Base-by-base conservation (phyloP, 1,284 basidiomycete genomes). In the Abortiporus biennis region DNA sequence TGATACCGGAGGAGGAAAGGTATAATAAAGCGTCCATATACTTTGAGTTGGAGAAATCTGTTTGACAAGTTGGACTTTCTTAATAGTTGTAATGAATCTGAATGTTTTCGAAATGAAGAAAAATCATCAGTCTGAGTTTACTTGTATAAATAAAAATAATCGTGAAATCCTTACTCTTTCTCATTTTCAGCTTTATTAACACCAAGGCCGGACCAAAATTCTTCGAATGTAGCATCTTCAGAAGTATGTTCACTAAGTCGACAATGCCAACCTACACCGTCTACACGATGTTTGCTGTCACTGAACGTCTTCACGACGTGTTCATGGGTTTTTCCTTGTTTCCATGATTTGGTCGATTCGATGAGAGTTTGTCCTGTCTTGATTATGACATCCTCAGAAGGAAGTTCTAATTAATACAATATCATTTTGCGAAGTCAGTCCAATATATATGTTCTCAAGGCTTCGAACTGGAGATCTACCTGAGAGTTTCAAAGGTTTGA, bases 21-120 rank as follows among this genome's bases (percentile, higher is more conserved):
- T 80, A 61, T 89, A 89, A 56, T 78, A 76, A 45, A 84, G 52
- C 0, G 80, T 74, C 85, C 84, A 88, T 44, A 88, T 78, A 17
- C 70, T 65, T 42, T 80, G 74, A 2, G 69, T 78, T 9, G 73
- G 64, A 2, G 83, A 84, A 31, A 86, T 59, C 24, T 70, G 67
- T 55, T 81, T 79, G 51, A 88, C 64, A 47, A 75, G 66, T 2
- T 70, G 69, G 2, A 75, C 78, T 53, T 82, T 79, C 54, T 78
- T 73, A 46, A 88, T 73, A 27, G 76, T 71, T 4, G 71, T 69
- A 2, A 86, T 74, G 55, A 73, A 88, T 54, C 85, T 87, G 47
- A 15, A 27, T 34, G 43, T 37, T 3, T 25, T 36, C n/a, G n/a
- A 21, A 37, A 36, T 37, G 24, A 15, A 8, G 33, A 30, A 27